These are phyloP conservation scores for Trichoderma lentiforme DNA, from an alignment of 2,329 filamentous ascomycete genomes.

Conservation along the genomic window DNA sequence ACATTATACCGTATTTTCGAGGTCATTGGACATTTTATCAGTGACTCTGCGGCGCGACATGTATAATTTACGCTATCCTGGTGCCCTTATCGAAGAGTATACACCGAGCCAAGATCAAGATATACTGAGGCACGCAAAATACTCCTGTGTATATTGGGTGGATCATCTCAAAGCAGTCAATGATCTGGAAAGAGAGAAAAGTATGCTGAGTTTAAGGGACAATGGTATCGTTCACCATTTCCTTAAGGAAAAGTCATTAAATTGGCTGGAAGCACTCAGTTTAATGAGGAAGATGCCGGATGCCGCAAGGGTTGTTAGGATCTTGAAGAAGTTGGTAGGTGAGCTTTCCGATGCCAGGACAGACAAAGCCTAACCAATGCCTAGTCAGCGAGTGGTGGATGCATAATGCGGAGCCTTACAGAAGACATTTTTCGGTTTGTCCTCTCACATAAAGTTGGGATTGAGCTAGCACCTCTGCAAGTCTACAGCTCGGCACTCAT, in stretches of 20 bases:
- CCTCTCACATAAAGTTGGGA: conserved; percentile 23
- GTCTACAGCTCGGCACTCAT: conserved; percentile 31
- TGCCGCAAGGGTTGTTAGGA: conserved; percentile 18
- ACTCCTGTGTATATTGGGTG: conserved; percentile 26
- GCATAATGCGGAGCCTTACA: conserved; percentile 17
- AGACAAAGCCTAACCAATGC: not conserved
- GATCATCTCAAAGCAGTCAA: conserved; percentile 19
- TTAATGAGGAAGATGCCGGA: conserved; percentile 28
- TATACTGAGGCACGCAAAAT: conserved; percentile 15
- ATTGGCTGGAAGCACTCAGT: conserved; percentile 44
- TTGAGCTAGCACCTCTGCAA: conserved; percentile 31
- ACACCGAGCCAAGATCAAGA: conserved; percentile 2
- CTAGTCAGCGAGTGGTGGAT: not conserved
- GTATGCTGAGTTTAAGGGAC: not conserved
- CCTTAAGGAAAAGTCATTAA: conserved; percentile 34
- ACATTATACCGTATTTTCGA: not conserved
- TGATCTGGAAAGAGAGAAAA: not conserved
- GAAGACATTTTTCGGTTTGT: conserved; percentile 32
- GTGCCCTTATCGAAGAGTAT: not conserved
- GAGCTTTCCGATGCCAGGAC: not conserved
- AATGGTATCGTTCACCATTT: conserved; percentile 30
- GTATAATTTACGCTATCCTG: conserved; percentile 26
- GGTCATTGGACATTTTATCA: conserved; percentile 16
- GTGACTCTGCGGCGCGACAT: conserved; percentile 19
- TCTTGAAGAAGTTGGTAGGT: conserved; percentile 18